phyloP scores from a whole-genome alignment of 2,329 filamentous ascomycete genomes.

The Monosporascus sp. region DNA sequence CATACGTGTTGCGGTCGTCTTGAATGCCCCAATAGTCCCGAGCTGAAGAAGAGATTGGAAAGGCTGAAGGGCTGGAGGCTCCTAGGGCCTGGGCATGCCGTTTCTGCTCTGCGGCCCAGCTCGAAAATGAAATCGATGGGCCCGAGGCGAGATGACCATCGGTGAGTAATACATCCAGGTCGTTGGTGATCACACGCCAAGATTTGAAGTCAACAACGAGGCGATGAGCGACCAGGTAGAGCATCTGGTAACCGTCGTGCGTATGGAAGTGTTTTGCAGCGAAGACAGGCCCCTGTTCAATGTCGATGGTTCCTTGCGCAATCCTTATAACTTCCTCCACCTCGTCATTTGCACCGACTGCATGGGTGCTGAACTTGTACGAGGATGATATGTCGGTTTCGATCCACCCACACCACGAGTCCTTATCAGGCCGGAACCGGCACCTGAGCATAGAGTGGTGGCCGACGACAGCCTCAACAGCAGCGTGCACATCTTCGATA shows the following conservation, averaged over 20 bases:
- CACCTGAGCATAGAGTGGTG: slow-evolving; percentile 49
- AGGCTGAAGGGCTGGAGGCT: slow-evolving; percentile 29
- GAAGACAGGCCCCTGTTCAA: slow-evolving; percentile 47
- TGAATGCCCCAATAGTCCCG: slow-evolving; percentile 44
- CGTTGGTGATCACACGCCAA: slow-evolving; percentile 45
- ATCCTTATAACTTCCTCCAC: slow-evolving; percentile 34
- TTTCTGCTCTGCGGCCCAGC: slow-evolving; percentile 44
- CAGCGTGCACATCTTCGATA: slow-evolving; percentile 40
- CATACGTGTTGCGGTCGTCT: slow-evolving; percentile 39
- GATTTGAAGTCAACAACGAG: slow-evolving; percentile 46
- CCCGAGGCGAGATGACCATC: slow-evolving; percentile 39
- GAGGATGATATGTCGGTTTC: slow-evolving; percentile 34
- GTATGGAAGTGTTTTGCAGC: slow-evolving; percentile 43
- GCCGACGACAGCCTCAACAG: slow-evolving; percentile 42
- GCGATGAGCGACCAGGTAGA: slow-evolving; percentile 48
- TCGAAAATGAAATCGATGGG: slow-evolving; percentile 41
- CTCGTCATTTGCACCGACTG: slow-evolving; percentile 35
- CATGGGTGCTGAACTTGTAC: slow-evolving; percentile 39
- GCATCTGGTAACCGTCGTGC: slow-evolving; percentile 37
- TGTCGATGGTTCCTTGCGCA: slow-evolving; percentile 40
- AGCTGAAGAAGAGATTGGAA: slow-evolving; percentile 33
- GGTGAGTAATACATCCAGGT: slow-evolving; percentile 44
- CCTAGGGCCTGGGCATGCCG: slow-evolving; percentile 28
- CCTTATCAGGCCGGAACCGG: slow-evolving; percentile 33
- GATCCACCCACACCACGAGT: slow-evolving; percentile 43